These are phyloP conservation scores for Bipolaris gigantea DNA, from an alignment of 2,329 filamentous ascomycete species.

Conservation along the genomic window DNA sequence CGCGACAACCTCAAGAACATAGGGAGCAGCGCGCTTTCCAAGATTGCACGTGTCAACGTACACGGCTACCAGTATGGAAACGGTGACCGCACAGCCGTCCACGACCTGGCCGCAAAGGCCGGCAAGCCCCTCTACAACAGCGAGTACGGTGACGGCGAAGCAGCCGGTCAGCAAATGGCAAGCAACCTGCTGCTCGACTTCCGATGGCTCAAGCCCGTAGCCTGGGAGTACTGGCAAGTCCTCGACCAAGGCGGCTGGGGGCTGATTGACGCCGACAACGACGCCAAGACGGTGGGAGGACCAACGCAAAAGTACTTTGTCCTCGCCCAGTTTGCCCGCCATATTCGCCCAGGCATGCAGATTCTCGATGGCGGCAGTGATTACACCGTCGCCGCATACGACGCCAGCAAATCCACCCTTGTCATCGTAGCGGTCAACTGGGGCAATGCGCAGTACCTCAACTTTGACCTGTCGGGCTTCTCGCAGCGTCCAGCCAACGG, in stretches of 20 bases:
- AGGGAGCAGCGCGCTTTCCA: constrained; percentile 9
- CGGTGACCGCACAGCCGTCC: constrained; percentile 7
- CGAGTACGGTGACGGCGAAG: constrained; percentile 10
- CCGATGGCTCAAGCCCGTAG: constrained; percentile 7
- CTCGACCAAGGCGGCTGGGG: constrained; percentile 10
- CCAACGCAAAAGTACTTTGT: constrained; percentile 12
- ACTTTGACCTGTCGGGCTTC: constrained; percentile 12
- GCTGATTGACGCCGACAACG: constrained; percentile 8
- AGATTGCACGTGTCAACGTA: constrained; percentile 7
- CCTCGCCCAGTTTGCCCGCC: constrained; percentile 9
- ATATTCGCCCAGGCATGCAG: constrained; percentile 9
- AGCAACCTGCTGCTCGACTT: constrained; percentile 6
- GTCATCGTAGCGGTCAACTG: constrained; percentile 11
- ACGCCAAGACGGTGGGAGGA: constrained; percentile 6
- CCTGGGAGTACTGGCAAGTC: constrained; percentile 13
- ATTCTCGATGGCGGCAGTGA: constrained; percentile 10
- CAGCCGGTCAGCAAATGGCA: constrained; percentile 3
- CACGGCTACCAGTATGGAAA: constrained; percentile 10
- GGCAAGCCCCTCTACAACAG: constrained; percentile 9
- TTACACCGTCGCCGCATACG: constrained; percentile 11
- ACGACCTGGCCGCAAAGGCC: not conserved
- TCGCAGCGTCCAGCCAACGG: not conserved
- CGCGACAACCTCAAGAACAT: constrained; percentile 3
- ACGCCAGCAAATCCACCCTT: constrained; percentile 4
- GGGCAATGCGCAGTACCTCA: constrained; percentile 7